These are phyloP conservation scores for Amanita pallidorosea DNA, from an alignment of 768 basidiomycete genomes.

Conservation along the genomic window DNA sequence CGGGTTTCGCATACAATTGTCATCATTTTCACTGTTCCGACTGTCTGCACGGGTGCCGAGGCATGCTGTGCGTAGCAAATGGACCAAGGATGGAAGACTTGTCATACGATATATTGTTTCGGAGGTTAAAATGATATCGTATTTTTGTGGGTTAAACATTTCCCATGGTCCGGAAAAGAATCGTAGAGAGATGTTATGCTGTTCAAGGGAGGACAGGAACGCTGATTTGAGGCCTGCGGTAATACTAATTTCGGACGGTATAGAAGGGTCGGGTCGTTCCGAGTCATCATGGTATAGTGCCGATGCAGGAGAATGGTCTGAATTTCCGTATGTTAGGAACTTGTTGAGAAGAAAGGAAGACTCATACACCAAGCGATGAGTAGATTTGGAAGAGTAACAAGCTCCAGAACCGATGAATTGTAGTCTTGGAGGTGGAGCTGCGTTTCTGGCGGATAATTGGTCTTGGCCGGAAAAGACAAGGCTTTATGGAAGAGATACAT, in stretches of 20 bases:
- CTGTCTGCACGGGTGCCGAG: not conserved
- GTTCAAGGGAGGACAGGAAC: constrained; percentile 50
- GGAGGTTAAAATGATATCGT: constrained; percentile 74
- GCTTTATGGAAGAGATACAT: constrained; percentile 59
- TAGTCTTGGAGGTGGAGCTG: constrained; percentile 85
- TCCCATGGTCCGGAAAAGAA: constrained; percentile 85
- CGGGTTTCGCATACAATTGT: not conserved
- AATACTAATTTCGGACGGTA: constrained; percentile 53
- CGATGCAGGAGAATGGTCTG: constrained; percentile 57
- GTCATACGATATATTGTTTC: constrained; percentile 84
- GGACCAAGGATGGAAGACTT: constrained; percentile 50
- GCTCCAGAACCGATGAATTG: constrained; percentile 69
- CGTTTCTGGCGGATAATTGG: constrained; percentile 19
- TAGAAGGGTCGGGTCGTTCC: constrained; percentile 17
- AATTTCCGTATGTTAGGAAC: not conserved
- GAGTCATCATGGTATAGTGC: constrained; percentile 25
- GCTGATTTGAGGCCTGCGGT: constrained; percentile 51
- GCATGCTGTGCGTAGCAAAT: constrained; percentile 34
- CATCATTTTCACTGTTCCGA: not conserved
- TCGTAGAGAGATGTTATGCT: constrained; percentile 44
- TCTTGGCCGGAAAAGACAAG: constrained; percentile 24
- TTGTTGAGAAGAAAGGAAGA: not conserved
- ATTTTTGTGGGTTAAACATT: constrained; percentile 33
- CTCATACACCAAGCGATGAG: constrained; percentile 74
- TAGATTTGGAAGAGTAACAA: constrained; percentile 73